phyloP scores from a whole-genome alignment of 306 rosid genomes.

The Ceratonia siliqua region DNA sequence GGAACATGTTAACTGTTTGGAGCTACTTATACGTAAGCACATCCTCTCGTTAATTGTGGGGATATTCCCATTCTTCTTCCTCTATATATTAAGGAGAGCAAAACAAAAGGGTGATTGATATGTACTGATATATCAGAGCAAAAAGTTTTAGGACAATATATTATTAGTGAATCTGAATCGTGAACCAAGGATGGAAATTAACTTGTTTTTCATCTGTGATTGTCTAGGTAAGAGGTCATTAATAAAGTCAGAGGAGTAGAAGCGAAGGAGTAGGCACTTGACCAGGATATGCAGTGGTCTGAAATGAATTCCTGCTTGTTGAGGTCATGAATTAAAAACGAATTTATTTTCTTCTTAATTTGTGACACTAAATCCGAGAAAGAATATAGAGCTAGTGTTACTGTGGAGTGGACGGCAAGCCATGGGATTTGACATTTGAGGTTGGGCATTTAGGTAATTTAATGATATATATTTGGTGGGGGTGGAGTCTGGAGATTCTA shows the following conservation, averaged over 20 bases:
- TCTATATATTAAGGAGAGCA: neutral
- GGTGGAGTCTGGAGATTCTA: constrained; percentile 45
- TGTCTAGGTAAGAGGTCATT: neutral
- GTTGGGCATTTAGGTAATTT: constrained; percentile 17
- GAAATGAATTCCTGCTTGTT: neutral
- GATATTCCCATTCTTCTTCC: neutral
- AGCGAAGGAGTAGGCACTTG: constrained; percentile 36
- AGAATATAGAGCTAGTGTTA: neutral
- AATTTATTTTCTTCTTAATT: too few species aligned
- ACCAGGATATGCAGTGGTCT: constrained; percentile 21
- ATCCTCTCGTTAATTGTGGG: neutral
- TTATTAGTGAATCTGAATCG: neutral
- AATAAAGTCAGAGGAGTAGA: neutral
- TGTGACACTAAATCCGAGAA: neutral
- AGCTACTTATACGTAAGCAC: neutral
- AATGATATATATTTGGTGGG: neutral
- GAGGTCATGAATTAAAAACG: neutral
- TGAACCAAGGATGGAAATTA: neutral
- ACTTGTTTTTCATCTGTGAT: neutral
- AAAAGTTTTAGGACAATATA: neutral
- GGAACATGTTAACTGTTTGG: constrained; percentile 15
- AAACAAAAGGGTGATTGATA: neutral
- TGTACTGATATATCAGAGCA: neutral
- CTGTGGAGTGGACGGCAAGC: too few species aligned
- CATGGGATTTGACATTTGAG: neutral